Conservation (phyloP, 2,329 filamentous ascomycete species). For the Hysterium pulicare region DNA sequence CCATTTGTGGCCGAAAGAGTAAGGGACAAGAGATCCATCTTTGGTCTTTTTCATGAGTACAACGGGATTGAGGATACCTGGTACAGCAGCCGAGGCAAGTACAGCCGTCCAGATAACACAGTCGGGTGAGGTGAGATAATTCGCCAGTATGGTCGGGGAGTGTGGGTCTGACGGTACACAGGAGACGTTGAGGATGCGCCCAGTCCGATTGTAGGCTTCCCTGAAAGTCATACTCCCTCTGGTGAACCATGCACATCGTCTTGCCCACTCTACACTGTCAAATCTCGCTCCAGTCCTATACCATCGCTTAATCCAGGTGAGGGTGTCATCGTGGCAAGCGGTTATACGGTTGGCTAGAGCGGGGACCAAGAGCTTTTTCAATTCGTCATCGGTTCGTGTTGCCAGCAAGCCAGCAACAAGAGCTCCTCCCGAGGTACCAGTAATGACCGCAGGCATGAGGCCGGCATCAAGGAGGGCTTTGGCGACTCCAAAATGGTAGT, state of each 20-base stretch:
- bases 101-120: conserved; percentile 99
- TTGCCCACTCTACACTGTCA: conserved; percentile 89
- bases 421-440: conserved; percentile 91
- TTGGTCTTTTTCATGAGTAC: conserved; percentile 85
- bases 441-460: conserved; percentile 88
- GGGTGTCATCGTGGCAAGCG: conserved; percentile 75
- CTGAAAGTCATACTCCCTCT: conserved; percentile 88
- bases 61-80: conserved; percentile 91
- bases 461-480: conserved; percentile 84
- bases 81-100: conserved; percentile 89
- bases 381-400: conserved; percentile 86
- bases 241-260: conserved; percentile 82
- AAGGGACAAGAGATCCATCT: conserved; percentile 75
- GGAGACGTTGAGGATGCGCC: conserved; percentile 90
- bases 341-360: conserved; percentile 81
- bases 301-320: conserved; percentile 78
- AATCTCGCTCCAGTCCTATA: conserved; percentile 91
- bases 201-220: conserved; percentile 91
- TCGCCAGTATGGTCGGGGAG: conserved; percentile 85
- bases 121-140: conserved; percentile 91
- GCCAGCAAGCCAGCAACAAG: conserved; percentile 82
- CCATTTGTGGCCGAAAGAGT: conserved; percentile 98
- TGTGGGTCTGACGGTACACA: conserved; percentile 96
- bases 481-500: conserved; percentile 93
- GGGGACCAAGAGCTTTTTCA: conserved; percentile 80